A percentile compares a stretch with the other conserved stretches of the same genome.
These are phyloP conservation scores for Panaeolus papilionaceus DNA, from an alignment of 768 basidiomycete species.

Conservation along the genomic window DNA sequence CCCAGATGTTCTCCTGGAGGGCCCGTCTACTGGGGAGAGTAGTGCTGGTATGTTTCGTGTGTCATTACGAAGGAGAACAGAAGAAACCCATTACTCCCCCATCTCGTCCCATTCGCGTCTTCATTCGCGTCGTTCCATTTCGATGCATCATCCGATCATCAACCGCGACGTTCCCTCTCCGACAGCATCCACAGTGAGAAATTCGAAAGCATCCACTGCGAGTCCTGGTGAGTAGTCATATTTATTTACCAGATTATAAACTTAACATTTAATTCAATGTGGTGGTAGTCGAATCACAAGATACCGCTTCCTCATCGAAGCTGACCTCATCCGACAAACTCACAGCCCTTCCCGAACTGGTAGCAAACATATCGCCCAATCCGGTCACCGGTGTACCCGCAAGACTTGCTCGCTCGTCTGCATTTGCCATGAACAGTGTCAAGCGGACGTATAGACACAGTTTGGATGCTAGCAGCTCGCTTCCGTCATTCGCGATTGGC, in stretches of 20 bases:
- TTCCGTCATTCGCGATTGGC: slow-evolving; percentile 43
- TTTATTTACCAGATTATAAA: not conserved
- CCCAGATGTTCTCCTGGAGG: not conserved
- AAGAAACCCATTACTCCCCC: slow-evolving; percentile 11
- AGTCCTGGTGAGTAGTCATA: slow-evolving; percentile 4
- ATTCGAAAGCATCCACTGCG: not conserved
- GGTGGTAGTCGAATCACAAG: slow-evolving; percentile 23
- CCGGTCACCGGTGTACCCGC: not conserved
- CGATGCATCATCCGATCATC: not conserved
- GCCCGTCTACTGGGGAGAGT: not conserved
- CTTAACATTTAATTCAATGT: not conserved
- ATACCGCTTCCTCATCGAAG: slow-evolving; percentile 48
- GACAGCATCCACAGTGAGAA: not conserved
- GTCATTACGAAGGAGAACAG: slow-evolving; percentile 11
- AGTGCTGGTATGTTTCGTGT: slow-evolving; percentile 10
- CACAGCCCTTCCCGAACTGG: slow-evolving; percentile 41
- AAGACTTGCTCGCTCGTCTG: slow-evolving; percentile 35
- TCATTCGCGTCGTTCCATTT: slow-evolving; percentile 9
- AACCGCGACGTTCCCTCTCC: not conserved
- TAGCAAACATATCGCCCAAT: slow-evolving; percentile 16
- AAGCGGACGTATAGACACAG: slow-evolving; percentile 42
- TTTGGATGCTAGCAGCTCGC: slow-evolving; percentile 48
- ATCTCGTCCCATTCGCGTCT: not conserved
- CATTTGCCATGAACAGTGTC: slow-evolving; percentile 31
- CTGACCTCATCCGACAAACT: slow-evolving; percentile 54